Conservation (phyloP, 1,284 basidiomycete species). For the Crucibulum parvulum region DNA sequence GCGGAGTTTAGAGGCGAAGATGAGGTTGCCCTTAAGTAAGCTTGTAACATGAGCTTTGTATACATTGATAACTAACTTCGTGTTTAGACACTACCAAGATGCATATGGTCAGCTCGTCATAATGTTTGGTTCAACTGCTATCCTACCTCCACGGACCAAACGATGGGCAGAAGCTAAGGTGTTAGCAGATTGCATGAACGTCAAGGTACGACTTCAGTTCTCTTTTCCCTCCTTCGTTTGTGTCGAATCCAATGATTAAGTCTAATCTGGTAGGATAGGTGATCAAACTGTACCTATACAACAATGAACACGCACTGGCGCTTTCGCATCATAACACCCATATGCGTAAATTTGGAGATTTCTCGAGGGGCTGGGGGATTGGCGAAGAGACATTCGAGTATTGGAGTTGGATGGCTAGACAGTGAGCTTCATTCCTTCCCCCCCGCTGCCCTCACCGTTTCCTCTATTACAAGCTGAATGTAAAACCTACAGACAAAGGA, state of each 20-base stretch:
- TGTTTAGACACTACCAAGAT: slow-evolving; percentile 86
- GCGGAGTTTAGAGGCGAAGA: slow-evolving; percentile 93
- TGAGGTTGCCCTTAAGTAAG: slow-evolving; percentile 86
- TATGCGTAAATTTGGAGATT: slow-evolving; percentile 84
- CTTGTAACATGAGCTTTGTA: slow-evolving; percentile 10
- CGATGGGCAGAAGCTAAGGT: slow-evolving; percentile 99
- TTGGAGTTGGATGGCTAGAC: slow-evolving; percentile 95
- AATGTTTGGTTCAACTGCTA: slow-evolving; percentile 88
- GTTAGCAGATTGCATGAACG: slow-evolving; percentile 88
- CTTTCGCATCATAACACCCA: slow-evolving; percentile 86
- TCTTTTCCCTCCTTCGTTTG: background rate
- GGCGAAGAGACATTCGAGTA: slow-evolving; percentile 97
- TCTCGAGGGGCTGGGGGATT: slow-evolving; percentile 94
- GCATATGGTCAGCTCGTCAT: slow-evolving; percentile 82
- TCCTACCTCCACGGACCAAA: slow-evolving; percentile 91
- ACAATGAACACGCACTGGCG: slow-evolving; percentile 80
- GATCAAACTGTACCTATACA: slow-evolving; percentile 88
- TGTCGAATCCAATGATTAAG: background rate
- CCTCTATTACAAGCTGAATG: background rate
- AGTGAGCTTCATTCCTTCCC: slow-evolving; percentile 60
- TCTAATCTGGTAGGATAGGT: slow-evolving; percentile 55
- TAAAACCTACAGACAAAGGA: slow-evolving; percentile 66
- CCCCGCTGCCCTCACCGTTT: background rate
- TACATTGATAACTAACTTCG: background rate
- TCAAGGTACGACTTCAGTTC: slow-evolving; percentile 65